Conservation (phyloP, 2,329 filamentous ascomycete genomes). For the Colletotrichum sp. region DNA sequence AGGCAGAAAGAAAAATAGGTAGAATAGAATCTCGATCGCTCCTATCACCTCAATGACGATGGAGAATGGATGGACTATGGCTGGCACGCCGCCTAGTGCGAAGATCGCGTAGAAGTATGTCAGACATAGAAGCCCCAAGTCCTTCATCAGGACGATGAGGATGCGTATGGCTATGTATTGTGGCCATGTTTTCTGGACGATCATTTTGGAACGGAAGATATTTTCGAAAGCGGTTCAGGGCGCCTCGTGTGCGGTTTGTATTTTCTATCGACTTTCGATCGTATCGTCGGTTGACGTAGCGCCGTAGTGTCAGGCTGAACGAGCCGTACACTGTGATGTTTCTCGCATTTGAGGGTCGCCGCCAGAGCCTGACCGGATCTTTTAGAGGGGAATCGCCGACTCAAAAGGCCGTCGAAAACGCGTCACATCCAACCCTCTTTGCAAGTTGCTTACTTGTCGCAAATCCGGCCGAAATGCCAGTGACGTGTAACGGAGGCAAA, state of each 20-base stretch:
- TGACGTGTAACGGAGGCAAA: slow-evolving; percentile 1
- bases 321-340: neutral
- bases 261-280: neutral
- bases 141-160: slow-evolving; percentile 4
- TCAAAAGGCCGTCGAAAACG: neutral
- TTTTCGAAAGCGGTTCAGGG: neutral
- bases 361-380: neutral
- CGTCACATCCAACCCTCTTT: neutral
- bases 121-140: slow-evolving; percentile 19
- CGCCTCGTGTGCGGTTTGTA: neutral
- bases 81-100: slow-evolving; percentile 22
- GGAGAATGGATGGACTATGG: slow-evolving; percentile 27
- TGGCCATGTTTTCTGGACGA: slow-evolving; percentile 18
- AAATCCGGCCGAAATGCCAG: neutral
- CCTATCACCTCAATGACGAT: slow-evolving; percentile 26
- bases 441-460: neutral
- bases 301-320: neutral
- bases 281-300: neutral
- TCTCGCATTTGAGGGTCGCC: neutral
- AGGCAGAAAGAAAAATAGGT: slow-evolving; percentile 45
- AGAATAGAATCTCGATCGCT: slow-evolving; percentile 47
- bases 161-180: slow-evolving; percentile 10
- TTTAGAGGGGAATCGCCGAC: neutral
- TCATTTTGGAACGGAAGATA: neutral
- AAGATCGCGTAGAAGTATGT: slow-evolving; percentile 25